These are phyloP conservation scores for Colletotrichum sp. DNA, from an alignment of 2,329 filamentous ascomycete genomes.

Conservation along the genomic window DNA sequence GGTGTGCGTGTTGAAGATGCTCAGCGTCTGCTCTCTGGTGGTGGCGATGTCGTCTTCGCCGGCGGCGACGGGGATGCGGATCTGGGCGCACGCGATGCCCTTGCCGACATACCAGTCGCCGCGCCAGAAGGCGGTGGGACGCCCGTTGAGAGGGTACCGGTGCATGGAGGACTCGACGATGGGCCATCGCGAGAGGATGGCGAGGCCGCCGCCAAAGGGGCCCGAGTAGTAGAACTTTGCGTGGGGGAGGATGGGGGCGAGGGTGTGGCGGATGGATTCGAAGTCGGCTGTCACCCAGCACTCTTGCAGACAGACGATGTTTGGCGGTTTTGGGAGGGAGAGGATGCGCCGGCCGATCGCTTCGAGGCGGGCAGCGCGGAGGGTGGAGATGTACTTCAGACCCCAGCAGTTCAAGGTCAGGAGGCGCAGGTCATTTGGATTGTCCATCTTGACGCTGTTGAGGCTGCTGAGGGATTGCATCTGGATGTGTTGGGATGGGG, in stretches of 20 bases:
- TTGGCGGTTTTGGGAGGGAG: conserved; percentile 67
- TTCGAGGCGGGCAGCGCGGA: conserved; percentile 76
- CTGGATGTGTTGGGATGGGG: neutral
- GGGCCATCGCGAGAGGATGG: conserved; percentile 89
- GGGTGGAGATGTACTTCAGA: conserved; percentile 82
- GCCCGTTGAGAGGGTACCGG: conserved; percentile 87
- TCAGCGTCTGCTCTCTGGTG: conserved; percentile 68
- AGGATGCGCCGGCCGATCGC: conserved; percentile 87
- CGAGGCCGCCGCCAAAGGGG: conserved; percentile 87
- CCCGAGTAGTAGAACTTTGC: conserved; percentile 94
- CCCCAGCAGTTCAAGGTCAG: conserved; percentile 98
- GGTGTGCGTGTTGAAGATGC: conserved; percentile 86
- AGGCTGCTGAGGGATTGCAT: neutral
- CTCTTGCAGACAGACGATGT: conserved; percentile 94
- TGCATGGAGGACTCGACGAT: conserved; percentile 89
- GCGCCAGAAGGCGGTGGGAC: conserved; percentile 90
- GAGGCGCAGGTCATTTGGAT: conserved; percentile 71
- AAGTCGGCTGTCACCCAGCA: conserved; percentile 92
- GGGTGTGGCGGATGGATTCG: conserved; percentile 75
- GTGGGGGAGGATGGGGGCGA: conserved; percentile 78
- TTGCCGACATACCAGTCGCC: conserved; percentile 98
- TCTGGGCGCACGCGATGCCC: conserved; percentile 83
- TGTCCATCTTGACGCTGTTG: conserved; percentile 28
- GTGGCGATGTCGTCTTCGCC: neutral
- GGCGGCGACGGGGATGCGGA: conserved; percentile 40